These are phyloP conservation scores for Leucaena leucocephala DNA, from an alignment of 306 rosid species.

Conservation along the genomic window DNA sequence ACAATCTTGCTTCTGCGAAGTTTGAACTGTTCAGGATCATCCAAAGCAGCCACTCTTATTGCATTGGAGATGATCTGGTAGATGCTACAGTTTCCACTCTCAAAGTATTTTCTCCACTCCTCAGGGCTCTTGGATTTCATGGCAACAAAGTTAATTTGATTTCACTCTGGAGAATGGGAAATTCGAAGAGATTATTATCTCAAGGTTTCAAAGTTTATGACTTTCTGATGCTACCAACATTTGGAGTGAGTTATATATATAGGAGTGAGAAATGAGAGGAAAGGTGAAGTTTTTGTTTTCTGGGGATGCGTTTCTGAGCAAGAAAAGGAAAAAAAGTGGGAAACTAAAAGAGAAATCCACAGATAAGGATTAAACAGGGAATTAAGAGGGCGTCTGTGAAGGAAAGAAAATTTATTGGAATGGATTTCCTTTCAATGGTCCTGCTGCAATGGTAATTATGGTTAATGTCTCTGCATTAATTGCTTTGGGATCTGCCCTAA, in stretches of 20 bases:
- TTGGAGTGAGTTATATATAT: background rate
- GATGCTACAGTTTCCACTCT: slow-evolving; percentile 15
- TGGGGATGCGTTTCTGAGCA: background rate
- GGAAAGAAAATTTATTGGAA: background rate
- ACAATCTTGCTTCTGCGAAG: slow-evolving; percentile 10
- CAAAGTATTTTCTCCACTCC: slow-evolving; percentile 28
- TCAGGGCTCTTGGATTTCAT: slow-evolving; percentile 1
- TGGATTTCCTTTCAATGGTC: slow-evolving; percentile 10
- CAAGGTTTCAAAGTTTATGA: background rate
- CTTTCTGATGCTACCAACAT: background rate
- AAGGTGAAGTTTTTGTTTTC: background rate
- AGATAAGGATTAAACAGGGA: background rate
- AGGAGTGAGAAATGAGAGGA: background rate
- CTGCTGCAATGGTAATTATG: background rate
- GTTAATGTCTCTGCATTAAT: background rate
- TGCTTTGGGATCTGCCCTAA: background rate
- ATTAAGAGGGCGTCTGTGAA: background rate
- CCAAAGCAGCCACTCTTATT: slow-evolving; percentile 30
- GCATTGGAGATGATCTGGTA: slow-evolving; percentile 34
- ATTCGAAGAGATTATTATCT: background rate
- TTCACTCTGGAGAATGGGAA: background rate
- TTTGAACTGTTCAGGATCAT: slow-evolving; percentile 24
- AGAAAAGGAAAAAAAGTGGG: background rate
- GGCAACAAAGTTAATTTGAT: background rate
- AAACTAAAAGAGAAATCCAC: background rate